Evolutionary conservation across 768 basidiomycete genomes (phyloP), one percentile per base, ranked within the genome.

Genomic region (Suillus spraguei): DNA sequence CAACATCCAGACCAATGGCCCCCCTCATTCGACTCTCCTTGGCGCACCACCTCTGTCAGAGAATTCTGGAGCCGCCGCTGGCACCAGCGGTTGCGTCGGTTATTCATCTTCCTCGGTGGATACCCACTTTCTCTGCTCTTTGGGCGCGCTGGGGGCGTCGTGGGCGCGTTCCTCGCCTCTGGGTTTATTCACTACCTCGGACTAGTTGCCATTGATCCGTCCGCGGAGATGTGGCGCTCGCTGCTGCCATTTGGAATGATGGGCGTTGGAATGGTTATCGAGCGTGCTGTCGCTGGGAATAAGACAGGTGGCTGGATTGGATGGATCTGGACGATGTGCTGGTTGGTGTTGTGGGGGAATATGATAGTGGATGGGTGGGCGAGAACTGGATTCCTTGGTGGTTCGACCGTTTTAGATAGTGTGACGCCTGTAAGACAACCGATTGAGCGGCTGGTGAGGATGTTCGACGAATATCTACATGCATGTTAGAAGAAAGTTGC

Each of bases 131-230:
- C 69, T 24, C 63, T 72, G 36, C 47, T 87, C 13, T 67, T 83
- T 20, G 87, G 88, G 3, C 80, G 81, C 11, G 60, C 70, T 0
- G 86, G 84, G 2, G 76, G 72, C 0, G 74, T 89, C 2, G 44
- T 90, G 2, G 87, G 87, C 11, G 80, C 81, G 6, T 90, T 90
- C 69, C 63, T 83, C 1, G 69, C 82, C 5, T 90, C 89, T 0
- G 87, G 79, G 2, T 41, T 87, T 10, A 69, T 88, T 14, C 90
- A 91, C 64, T 77, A 85, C 61, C 50, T 82, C 6, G 80, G 81
- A 5, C 52, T 84, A 55, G 84, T 83, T 79, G 80, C 82, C 0
- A 77, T 86, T 78, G 81, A 82, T 2, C 70, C 74, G 8, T 81
- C 79, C 7, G 73, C 77, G 0, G 83, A 87, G 35, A 75, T 82